A percentile compares a stretch with the other conserved stretches of the same genome.
These are phyloP conservation scores for Mortierella sp. DNA, from an alignment of 371 early-diverging fungal genomes.

Conservation along the genomic window DNA sequence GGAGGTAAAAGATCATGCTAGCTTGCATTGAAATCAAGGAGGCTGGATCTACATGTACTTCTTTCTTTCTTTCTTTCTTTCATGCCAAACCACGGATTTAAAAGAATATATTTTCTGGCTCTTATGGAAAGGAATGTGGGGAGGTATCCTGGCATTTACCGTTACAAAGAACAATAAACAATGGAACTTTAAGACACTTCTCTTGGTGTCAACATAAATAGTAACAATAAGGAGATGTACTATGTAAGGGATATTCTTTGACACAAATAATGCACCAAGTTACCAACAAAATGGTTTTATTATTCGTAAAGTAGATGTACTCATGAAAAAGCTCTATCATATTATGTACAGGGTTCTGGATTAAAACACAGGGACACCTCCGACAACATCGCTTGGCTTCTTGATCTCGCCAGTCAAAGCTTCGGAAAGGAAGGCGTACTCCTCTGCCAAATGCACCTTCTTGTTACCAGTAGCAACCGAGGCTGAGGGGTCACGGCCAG, in stretches of 20 bases:
- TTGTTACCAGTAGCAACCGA: constrained; percentile 97
- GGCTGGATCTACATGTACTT: not conserved
- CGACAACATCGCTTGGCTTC: constrained; percentile 74
- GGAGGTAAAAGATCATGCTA: too few species aligned
- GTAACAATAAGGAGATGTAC: not conserved
- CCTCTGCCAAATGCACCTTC: constrained; percentile 96
- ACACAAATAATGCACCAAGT: not conserved
- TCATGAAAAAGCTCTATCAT: not conserved
- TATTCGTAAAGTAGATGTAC: too few species aligned
- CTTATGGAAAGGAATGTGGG: not conserved
- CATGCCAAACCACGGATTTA: not conserved
- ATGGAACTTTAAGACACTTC: not conserved
- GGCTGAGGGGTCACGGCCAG: constrained; percentile 93
- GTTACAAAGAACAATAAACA: too few species aligned
- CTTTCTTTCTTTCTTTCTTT: not conserved
- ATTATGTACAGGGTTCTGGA: not conserved
- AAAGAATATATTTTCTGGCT: not conserved
- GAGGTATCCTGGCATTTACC: not conserved
- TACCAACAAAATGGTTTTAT: too few species aligned
- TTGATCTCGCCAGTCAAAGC: constrained; percentile 85
- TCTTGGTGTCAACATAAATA: not conserved
- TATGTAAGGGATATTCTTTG: not conserved
- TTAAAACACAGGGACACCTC: constrained; percentile 77
- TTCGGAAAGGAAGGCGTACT: constrained; percentile 83
- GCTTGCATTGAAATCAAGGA: constrained; percentile 5